Evolutionary conservation across 495 filamentous ascomycete species (phyloP).

Genomic region (Glarea lozoyensis): DNA sequence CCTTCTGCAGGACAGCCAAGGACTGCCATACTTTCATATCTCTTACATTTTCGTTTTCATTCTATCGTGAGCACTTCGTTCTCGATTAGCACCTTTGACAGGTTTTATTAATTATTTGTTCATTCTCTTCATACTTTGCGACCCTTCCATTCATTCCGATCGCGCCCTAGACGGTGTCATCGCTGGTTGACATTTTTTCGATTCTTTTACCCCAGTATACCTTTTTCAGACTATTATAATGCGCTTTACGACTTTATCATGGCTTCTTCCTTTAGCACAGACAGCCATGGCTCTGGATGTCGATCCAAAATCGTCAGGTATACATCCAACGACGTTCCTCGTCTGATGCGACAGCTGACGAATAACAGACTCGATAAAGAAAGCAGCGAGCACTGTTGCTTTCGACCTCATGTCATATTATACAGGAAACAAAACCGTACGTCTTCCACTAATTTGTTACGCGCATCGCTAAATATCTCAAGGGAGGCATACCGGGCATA

Average conservation of each 20-base stretch:
- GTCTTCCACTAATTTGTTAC: neutral
- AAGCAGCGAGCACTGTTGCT: constrained; percentile 52
- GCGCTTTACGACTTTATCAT: constrained; percentile 12
- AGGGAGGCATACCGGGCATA: constrained; percentile 39
- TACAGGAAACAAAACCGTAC: constrained; percentile 51
- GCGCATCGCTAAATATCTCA: neutral
- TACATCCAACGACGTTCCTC: neutral
- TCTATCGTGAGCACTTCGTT: neutral
- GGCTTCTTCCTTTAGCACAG: constrained; percentile 8
- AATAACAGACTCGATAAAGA: constrained; percentile 46
- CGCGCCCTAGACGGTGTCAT: neutral
- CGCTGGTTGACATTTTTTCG: neutral
- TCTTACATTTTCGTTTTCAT: neutral
- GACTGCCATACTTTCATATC: neutral
- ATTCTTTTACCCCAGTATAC: neutral
- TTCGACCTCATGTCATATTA: constrained; percentile 58
- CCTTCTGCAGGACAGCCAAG: constrained; percentile 2
- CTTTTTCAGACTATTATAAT: constrained; percentile 9
- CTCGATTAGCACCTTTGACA: constrained; percentile 18
- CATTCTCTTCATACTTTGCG: neutral
- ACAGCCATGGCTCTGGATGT: constrained; percentile 12
- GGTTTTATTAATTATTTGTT: constrained; percentile 13
- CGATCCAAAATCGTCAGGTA: constrained; percentile 16
- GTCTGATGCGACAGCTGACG: neutral
- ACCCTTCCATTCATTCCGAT: neutral